Percentiles rank a stretch among this genome's conserved stretches.
Conservation (phyloP, 1,139 yeast species). For the Scheffersomyces segobiensis region DNA sequence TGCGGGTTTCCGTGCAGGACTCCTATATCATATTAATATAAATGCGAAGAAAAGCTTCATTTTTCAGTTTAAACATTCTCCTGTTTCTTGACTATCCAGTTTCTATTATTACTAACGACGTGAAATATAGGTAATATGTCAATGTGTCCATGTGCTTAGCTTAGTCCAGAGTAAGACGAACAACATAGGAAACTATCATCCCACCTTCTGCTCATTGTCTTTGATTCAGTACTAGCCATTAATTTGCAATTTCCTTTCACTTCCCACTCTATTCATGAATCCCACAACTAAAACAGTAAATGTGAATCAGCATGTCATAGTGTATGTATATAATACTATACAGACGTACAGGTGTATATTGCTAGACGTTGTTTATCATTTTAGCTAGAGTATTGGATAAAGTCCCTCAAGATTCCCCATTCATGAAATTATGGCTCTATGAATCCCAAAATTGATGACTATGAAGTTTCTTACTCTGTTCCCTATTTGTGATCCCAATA, state of each 20-base stretch:
- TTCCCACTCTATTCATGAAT: background rate
- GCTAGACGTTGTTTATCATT: background rate
- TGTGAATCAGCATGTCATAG: background rate
- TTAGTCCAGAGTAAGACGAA: slow-evolving; percentile 1
- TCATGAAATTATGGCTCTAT: background rate
- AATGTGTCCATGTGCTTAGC: background rate
- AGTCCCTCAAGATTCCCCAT: background rate
- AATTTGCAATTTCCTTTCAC: background rate
- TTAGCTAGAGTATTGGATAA: background rate
- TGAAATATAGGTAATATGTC: background rate
- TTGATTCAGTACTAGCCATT: background rate
- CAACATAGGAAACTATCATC: background rate
- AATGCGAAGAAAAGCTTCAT: background rate
- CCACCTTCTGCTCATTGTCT: background rate
- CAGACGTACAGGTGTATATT: background rate
- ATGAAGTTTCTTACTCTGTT: background rate
- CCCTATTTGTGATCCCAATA: background rate
- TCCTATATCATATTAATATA: background rate
- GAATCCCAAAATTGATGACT: background rate
- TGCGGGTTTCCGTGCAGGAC: background rate
- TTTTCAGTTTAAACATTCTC: background rate
- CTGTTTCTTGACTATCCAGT: background rate
- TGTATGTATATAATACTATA: background rate
- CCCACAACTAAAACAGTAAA: background rate
- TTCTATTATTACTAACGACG: background rate